phyloP scores from a whole-genome alignment of 73 alveolate genomes.

The Diophrys appendiculata region DNA sequence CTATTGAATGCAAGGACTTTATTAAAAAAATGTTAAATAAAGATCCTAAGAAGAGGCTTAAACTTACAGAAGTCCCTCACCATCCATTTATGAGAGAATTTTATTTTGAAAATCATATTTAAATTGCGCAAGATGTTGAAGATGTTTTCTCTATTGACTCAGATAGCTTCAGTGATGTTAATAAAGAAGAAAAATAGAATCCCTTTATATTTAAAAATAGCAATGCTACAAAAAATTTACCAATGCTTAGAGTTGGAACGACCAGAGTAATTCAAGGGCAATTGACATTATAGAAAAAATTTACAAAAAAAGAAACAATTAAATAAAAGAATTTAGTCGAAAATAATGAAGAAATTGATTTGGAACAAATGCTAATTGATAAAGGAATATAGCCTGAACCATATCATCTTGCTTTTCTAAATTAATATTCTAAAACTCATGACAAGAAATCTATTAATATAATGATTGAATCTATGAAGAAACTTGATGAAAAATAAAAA shows the following conservation, averaged over 20 bases:
- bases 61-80: background rate
- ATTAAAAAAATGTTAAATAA: conserved; percentile 8
- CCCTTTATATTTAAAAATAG: background rate
- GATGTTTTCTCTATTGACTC: background rate
- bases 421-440: too few relatives aligned
- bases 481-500: too few relatives aligned
- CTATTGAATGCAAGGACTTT: background rate
- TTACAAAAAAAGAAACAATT: too few relatives aligned
- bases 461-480: too few relatives aligned
- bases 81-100: background rate
- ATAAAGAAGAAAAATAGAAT: background rate
- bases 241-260: background rate
- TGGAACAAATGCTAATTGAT: too few relatives aligned
- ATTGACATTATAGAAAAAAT: too few relatives aligned
- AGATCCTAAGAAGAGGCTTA: conserved; percentile 12
- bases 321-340: too few relatives aligned
- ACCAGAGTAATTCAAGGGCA: too few relatives aligned
- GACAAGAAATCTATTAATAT: too few relatives aligned
- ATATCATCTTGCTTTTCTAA: too few relatives aligned
- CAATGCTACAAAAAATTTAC: background rate
- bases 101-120: background rate
- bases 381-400: too few relatives aligned
- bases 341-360: too few relatives aligned
- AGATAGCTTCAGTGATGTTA: background rate
- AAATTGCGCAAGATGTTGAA: background rate